These are phyloP conservation scores for Marchantia polymorpha DNA, from an alignment of 225 moss, liverwort and hornwort species.

Conservation along the genomic window DNA sequence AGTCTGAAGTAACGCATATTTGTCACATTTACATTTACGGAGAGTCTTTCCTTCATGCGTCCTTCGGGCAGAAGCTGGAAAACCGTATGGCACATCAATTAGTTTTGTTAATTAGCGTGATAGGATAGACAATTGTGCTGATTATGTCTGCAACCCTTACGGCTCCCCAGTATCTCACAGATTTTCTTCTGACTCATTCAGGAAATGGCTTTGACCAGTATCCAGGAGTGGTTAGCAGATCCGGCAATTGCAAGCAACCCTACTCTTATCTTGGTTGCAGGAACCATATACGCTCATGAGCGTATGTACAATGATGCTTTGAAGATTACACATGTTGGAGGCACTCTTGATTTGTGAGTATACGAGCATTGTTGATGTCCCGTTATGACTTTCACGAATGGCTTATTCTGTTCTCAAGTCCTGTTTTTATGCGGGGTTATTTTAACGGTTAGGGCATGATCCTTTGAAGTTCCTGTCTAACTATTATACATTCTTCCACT, in stretches of 20 bases:
- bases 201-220: constrained; percentile 67
- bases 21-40: background rate
- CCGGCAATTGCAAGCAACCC: constrained; percentile 79
- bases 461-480: too few relatives aligned
- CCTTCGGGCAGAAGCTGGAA: background rate
- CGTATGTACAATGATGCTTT: constrained; percentile 85
- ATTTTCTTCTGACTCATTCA: constrained; percentile 25
- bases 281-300: constrained; percentile 83
- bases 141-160: background rate
- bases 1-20: too few relatives aligned
- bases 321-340: constrained; percentile 75
- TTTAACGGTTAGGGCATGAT: too few relatives aligned
- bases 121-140: background rate
- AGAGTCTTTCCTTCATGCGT: background rate
- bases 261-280: constrained; percentile 72
- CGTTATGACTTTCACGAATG: background rate
- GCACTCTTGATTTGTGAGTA: constrained; percentile 95
- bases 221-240: constrained; percentile 83
- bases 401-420: background rate
- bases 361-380: background rate
- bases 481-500: too few relatives aligned
- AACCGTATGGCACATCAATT: too few relatives aligned
- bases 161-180: background rate
- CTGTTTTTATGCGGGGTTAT: too few relatives aligned
- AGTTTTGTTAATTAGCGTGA: background rate